These are phyloP conservation scores for Rhodosporidiobolus odoratus DNA, from an alignment of 768 basidiomycete species.

Conservation along the genomic window DNA sequence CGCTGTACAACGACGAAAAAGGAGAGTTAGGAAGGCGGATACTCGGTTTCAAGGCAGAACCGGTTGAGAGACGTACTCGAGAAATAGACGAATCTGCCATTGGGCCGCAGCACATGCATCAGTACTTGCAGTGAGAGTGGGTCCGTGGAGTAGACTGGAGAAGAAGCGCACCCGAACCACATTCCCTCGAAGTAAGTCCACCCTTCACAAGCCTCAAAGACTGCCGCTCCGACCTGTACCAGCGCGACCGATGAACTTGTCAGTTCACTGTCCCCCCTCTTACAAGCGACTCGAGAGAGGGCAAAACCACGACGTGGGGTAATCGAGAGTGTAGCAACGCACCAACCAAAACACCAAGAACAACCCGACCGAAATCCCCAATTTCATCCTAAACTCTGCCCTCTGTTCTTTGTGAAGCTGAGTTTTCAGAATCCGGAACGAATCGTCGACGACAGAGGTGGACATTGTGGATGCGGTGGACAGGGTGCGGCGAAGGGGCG, in stretches of 20 bases:
- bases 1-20: background rate
- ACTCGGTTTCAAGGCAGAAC: background rate
- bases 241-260: background rate
- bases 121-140: too few species aligned
- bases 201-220: conserved; percentile 37
- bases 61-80: background rate
- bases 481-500: background rate
- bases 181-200: conserved; percentile 38
- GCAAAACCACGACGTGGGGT: background rate
- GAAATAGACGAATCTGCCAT: conserved; percentile 40
- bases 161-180: background rate
- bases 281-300: too few species aligned
- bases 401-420: conserved; percentile 46
- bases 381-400: conserved; percentile 58
- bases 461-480: background rate
- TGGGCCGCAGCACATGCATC: too few species aligned
- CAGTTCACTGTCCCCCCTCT: background rate
- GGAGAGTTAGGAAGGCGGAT: background rate
- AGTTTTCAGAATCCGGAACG: conserved; percentile 41
- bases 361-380: conserved; percentile 44
- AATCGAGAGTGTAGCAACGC: conserved; percentile 33
- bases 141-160: background rate
- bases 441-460: conserved; percentile 33
- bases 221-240: conserved; percentile 29
- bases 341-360: conserved; percentile 71